These are phyloP conservation scores for Dryadomyces sulphureus DNA, from an alignment of 2,329 filamentous ascomycete genomes.

Conservation along the genomic window DNA sequence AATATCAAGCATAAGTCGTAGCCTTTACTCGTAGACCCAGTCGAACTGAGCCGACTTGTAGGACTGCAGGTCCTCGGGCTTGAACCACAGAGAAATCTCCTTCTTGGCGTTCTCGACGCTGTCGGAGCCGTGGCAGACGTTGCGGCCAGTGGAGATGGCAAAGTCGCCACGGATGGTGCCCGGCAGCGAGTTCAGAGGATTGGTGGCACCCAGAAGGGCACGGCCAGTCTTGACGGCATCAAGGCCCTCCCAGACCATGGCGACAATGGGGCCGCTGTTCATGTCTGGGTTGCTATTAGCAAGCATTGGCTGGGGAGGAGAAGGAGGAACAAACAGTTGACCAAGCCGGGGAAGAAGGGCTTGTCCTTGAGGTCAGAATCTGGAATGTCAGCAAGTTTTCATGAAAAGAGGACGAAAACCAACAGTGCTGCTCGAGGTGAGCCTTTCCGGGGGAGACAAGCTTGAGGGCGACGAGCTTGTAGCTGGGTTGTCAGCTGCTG, in stretches of 20 bases:
- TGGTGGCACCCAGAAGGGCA: constrained; percentile 92
- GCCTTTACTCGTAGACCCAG: constrained; percentile 78
- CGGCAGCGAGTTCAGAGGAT: constrained; percentile 85
- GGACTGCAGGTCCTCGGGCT: constrained; percentile 65
- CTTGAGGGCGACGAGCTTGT: constrained; percentile 98
- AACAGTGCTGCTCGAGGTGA: constrained; percentile 95
- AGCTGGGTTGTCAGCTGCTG: too few relatives aligned
- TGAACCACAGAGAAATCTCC: constrained; percentile 99
- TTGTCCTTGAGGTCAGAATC: constrained; percentile 81
- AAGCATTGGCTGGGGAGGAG: neutral
- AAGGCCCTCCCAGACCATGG: constrained; percentile 99
- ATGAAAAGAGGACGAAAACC: constrained; percentile 16
- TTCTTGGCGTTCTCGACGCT: constrained; percentile 98
- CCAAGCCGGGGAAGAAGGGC: constrained; percentile 92
- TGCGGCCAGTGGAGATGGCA: constrained; percentile 81
- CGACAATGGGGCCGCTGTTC: constrained; percentile 89
- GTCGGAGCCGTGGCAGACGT: constrained; percentile 99
- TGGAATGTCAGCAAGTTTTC: constrained; percentile 15
- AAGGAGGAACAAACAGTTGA: constrained; percentile 53
- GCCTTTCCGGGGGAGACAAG: constrained; percentile 75
- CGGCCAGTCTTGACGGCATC: constrained; percentile 98
- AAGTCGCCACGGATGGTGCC: constrained; percentile 95
- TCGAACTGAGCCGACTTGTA: constrained; percentile 76
- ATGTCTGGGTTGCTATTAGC: constrained; percentile 51
- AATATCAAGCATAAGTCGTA: neutral